Evolutionary conservation across 306 rosid species (phyloP), one percentile per base, ranked within the genome.

Genomic region (Begonia loranthoides): DNA sequence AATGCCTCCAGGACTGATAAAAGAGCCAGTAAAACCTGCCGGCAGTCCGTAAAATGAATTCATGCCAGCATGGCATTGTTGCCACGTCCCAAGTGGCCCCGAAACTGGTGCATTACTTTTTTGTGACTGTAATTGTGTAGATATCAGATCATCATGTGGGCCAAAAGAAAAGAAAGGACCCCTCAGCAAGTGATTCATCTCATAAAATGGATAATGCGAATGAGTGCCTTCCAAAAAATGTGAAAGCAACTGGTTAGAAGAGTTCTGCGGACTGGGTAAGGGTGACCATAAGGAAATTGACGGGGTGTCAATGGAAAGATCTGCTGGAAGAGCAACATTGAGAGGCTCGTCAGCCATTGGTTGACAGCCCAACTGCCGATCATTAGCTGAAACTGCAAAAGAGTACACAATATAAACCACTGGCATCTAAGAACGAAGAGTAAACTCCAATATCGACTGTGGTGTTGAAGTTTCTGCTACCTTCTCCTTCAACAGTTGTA

Each of bases 41-140:
- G 92, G 90, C 65, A 94, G 94, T 49, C 97, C 95, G 53, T 82
- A 90, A 67, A 85, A 85, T 49, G 97, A 90, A 58, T 85, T 94
- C 13, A 90, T 78, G 17, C 87, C 90, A 56, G 95, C 75, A 71
- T 89, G 95, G 64, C 95, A 80, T 58, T 90, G 95, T 71, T 79
- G 93, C 95, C 97, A 84, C 54, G 72, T 65, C 51, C 88, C 92
- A 58, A 81, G 58, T 13, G 93, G 79, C 21, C 87, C 77, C 24
- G 93, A 66, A 57, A 78, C 62, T 16, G 90, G 58, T 45, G 76
- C 40, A 49, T 67, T 62, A 67, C 72, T 70, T 67, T 77, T 82
- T 53, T 73, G 97, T 55, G 94, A 54, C 62, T 71, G 87, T 36
- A 87, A 55, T 56, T 76, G 94, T 52, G 82, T 19, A 45, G 87